These are phyloP conservation scores for Eustoma russellianum DNA, from an alignment of 257 asterid genomes.

Conservation along the genomic window DNA sequence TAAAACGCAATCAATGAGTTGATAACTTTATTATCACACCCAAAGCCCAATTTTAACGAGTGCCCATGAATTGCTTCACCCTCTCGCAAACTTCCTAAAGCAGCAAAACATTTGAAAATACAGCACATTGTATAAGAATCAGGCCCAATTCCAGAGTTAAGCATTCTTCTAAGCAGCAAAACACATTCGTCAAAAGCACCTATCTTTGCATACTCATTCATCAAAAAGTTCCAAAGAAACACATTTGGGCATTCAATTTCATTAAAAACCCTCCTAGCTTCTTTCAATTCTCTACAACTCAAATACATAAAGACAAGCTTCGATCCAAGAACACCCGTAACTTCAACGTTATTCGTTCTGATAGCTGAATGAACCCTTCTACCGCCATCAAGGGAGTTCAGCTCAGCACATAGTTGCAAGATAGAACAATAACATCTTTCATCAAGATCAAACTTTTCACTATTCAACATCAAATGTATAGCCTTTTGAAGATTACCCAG, in stretches of 20 bases:
- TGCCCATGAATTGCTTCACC: constrained; percentile 18
- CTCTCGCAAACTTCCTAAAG: constrained; percentile 8
- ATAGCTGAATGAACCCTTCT: constrained; percentile 19
- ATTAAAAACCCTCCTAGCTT: constrained; percentile 21
- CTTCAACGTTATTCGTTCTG: background rate
- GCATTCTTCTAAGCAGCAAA: constrained; percentile 11
- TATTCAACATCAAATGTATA: constrained; percentile 12
- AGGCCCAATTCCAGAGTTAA: constrained; percentile 12
- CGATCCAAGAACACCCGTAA: constrained; percentile 12
- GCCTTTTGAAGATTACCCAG: constrained; percentile 21
- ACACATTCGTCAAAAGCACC: constrained; percentile 20
- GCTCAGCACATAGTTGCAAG: constrained; percentile 22
- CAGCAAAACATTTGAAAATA: constrained; percentile 21
- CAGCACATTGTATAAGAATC: constrained; percentile 21
- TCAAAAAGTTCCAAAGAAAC: constrained; percentile 23
- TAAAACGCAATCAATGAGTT: constrained; percentile 20
- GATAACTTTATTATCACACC: constrained; percentile 10
- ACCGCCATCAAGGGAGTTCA: constrained; percentile 19
- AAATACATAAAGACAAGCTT: constrained; percentile 22
- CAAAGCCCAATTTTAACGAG: constrained; percentile 18
- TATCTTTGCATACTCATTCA: constrained; percentile 17
- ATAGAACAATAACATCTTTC: constrained; percentile 12
- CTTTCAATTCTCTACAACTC: constrained; percentile 18
- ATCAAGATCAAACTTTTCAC: constrained; percentile 13
- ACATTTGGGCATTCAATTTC: constrained; percentile 10